These are phyloP conservation scores for Salix dunnii DNA, from an alignment of 345 rosid species.

Conservation along the genomic window DNA sequence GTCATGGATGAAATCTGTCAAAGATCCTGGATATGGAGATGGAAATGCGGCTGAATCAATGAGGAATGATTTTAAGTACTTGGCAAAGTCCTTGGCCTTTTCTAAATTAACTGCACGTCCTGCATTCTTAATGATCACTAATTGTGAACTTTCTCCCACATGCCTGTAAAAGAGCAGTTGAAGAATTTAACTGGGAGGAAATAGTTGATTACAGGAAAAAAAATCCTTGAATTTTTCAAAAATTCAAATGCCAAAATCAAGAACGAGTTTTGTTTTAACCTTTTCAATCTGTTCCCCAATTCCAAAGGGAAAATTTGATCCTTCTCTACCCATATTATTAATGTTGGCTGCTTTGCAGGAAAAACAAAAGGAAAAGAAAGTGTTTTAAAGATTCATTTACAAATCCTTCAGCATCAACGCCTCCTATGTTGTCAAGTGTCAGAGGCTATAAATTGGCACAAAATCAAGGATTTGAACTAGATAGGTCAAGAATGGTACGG, in stretches of 20 bases:
- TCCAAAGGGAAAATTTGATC: slow-evolving; percentile 62
- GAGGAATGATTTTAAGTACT: slow-evolving; percentile 43
- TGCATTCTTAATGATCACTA: slow-evolving; percentile 24
- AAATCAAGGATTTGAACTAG: not conserved
- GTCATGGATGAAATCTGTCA: not conserved
- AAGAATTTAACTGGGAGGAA: not conserved
- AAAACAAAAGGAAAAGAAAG: not conserved
- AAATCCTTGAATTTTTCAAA: not conserved
- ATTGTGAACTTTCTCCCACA: slow-evolving; percentile 24
- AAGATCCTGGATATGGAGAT: not conserved
- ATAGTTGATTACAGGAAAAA: not conserved
- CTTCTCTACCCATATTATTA: slow-evolving; percentile 57
- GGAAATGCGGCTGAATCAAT: not conserved
- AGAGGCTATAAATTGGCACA: not conserved
- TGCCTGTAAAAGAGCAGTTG: slow-evolving; percentile 13
- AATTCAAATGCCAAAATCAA: not conserved
- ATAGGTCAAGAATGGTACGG: not conserved
- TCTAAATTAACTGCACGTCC: slow-evolving; percentile 60
- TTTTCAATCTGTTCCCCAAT: slow-evolving; percentile 46
- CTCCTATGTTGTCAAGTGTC: not conserved
- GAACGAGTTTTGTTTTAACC: slow-evolving; percentile 15
- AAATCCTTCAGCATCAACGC: not conserved
- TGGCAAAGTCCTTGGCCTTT: slow-evolving; percentile 43
- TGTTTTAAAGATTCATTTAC: not conserved
- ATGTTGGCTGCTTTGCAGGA: slow-evolving; percentile 27